A percentile compares a stretch with the other conserved stretches of the same genome.
Evolutionary conservation across 768 basidiomycete genomes (phyloP).

Genomic region (Boletus sensibilis): DNA sequence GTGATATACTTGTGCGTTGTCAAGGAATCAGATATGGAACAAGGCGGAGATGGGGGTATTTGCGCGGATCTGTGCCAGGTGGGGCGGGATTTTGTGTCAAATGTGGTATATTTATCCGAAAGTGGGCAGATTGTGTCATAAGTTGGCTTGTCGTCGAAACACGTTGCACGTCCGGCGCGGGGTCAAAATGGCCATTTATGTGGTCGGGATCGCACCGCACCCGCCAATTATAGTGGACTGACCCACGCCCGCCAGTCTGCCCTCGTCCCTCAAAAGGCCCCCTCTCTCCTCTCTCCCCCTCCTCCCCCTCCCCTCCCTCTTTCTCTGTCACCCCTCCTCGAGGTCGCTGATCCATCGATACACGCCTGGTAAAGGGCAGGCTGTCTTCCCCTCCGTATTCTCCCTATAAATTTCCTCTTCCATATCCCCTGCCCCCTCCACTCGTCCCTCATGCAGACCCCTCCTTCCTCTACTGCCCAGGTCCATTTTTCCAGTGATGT

Average conservation of each 20-base stretch:
- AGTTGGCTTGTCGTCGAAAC: constrained; percentile 58
- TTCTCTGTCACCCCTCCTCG: constrained; percentile 25
- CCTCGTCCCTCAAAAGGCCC: constrained; percentile 41
- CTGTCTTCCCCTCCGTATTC: constrained; percentile 3
- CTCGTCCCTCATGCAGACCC: constrained; percentile 29
- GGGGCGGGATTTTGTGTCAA: constrained; percentile 10
- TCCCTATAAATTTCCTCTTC: constrained; percentile 27
- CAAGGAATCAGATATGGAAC: constrained; percentile 12
- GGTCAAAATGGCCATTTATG: constrained; percentile 52
- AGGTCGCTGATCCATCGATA: constrained; percentile 20
- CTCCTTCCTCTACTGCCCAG: constrained; percentile 46
- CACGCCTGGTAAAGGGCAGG: constrained; percentile 36
- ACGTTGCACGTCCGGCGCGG: constrained; percentile 74
- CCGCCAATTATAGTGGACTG: constrained; percentile 48
- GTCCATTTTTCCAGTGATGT: constrained; percentile 81
- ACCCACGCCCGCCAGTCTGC: constrained; percentile 38
- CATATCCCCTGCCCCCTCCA: background rate
- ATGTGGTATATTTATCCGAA: constrained; percentile 18
- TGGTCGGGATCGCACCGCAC: constrained; percentile 54
- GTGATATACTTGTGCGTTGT: constrained; percentile 14
- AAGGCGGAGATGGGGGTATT: constrained; percentile 15
- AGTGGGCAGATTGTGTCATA: constrained; percentile 21
- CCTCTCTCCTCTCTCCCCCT: constrained; percentile 27
- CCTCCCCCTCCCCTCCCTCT: constrained; percentile 27
- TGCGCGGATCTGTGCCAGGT: constrained; percentile 21